Base-by-base conservation (phyloP, 345 rosid genomes). In the Passiflora organensis region DNA sequence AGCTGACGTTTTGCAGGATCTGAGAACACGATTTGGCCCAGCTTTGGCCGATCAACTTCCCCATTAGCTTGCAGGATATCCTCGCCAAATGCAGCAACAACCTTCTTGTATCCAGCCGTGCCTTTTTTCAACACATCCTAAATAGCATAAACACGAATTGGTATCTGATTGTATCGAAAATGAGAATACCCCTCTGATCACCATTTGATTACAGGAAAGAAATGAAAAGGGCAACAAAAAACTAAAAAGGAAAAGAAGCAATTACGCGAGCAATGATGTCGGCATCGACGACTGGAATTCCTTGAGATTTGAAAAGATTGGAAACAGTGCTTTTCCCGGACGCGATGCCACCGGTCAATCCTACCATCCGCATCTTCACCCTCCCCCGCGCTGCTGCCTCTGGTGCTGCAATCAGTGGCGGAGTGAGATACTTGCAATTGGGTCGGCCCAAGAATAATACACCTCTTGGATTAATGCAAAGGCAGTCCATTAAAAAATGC, bases 261-360 rank as follows among this genome's bases (percentile, higher is more conserved):
- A 28, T 15, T 78, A 82, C 97, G 28, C 93, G 88, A 76, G 97
- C 85, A 10, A 90, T 76, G 24, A 84, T 13, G 58, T 90, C 95
- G 38, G 89, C 91, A 41, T 90, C 97, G 32, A 87, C 89, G 2
- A 90, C 82, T 15, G 91, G 95, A 56, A 88, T 70, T 22, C 74
- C 82, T 62, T 51, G 76, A 60, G 83, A 76, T 61, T 81, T 84
- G 82, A 88, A 88, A 63, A 84, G 82, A 55, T 83, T 81, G 37
- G 95, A 85, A 41, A 84, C 91, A 0, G 93, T 86, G 55, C 95
- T 91, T 79, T 91, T 91, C 44, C 96, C 98, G 0, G 95, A 88
- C 1, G 90, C 80, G 47, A 91, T 91, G 60, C 95, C 98, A 48
- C 98, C 98, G 0, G 95, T 91, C 59, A 88, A 65, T 17, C 96